phyloP scores from a whole-genome alignment of 2,329 filamentous ascomycete species.

The Periconia digitata region DNA sequence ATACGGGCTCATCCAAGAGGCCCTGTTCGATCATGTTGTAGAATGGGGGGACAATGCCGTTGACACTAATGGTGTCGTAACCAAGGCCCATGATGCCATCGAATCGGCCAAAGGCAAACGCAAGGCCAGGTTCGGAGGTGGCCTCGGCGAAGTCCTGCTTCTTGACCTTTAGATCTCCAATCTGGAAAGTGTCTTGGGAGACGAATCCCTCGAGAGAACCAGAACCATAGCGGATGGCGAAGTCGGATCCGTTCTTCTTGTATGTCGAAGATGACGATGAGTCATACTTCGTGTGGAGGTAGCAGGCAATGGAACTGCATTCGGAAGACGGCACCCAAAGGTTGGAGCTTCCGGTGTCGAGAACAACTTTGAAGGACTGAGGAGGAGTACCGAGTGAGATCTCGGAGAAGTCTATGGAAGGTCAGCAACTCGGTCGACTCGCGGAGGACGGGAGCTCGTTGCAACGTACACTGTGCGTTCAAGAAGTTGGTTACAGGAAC shows the following conservation, averaged over 20 bases:
- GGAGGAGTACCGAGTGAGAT: constrained; percentile 90
- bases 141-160: constrained; percentile 95
- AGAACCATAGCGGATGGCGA: constrained; percentile 94
- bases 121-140: constrained; percentile 90
- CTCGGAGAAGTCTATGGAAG: constrained; percentile 80
- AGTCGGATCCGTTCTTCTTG: constrained; percentile 89
- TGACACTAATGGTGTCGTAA: constrained; percentile 96
- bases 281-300: constrained; percentile 95
- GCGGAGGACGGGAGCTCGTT: neutral
- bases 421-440: constrained; percentile 18
- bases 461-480: constrained; percentile 89
- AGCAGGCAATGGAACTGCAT: constrained; percentile 96
- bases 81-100: constrained; percentile 95
- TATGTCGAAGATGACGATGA: constrained; percentile 85
- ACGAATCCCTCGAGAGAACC: constrained; percentile 92
- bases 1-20: constrained; percentile 87
- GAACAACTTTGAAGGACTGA: constrained; percentile 96
- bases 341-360: constrained; percentile 98
- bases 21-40: constrained; percentile 93
- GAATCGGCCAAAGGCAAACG: constrained; percentile 96
- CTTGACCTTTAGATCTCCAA: constrained; percentile 87
- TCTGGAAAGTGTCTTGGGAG: constrained; percentile 81
- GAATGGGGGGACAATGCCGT: constrained; percentile 91
- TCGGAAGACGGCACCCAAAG: constrained; percentile 92
- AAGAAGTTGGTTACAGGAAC: constrained; percentile 96